Percentiles rank a stretch among this genome's conserved stretches.
Evolutionary conservation across 257 asterid genomes (phyloP).

Genomic region (Rubia yunnanensis): DNA sequence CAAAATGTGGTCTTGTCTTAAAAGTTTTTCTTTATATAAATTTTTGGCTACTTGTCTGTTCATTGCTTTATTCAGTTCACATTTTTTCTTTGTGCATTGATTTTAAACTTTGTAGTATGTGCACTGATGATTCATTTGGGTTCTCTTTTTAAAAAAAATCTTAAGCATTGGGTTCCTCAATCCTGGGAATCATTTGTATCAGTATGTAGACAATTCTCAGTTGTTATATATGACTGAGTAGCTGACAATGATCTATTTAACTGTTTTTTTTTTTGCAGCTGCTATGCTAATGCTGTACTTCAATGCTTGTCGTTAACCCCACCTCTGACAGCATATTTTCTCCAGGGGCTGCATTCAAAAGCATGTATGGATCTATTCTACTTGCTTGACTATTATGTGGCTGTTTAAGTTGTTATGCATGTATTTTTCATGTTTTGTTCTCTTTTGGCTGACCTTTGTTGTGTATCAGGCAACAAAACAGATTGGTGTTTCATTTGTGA

Average conservation of each 20-base stretch:
- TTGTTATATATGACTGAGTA: neutral
- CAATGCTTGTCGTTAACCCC: constrained; percentile 82
- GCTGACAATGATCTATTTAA: neutral
- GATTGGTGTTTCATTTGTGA: constrained; percentile 86
- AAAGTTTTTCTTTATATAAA: too few species aligned
- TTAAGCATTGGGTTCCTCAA: too few species aligned
- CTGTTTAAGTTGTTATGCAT: neutral
- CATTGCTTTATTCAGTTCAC: too few species aligned
- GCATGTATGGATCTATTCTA: constrained; percentile 36
- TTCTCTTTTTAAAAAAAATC: neutral
- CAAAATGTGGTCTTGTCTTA: too few species aligned
- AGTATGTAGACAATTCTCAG: too few species aligned
- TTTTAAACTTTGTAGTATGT: neutral
- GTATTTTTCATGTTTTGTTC: neutral
- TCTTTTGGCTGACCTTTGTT: constrained; percentile 9
- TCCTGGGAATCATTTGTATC: neutral
- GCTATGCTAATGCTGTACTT: constrained; percentile 81
- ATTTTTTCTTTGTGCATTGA: too few species aligned
- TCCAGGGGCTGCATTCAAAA: constrained; percentile 68
- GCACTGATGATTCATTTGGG: neutral
- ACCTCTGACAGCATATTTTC: constrained; percentile 76
- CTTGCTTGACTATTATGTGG: neutral
- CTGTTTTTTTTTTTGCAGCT: constrained; percentile 44
- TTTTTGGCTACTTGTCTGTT: too few species aligned
- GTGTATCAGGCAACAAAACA: constrained; percentile 38